Percentiles rank a stretch among this genome's conserved stretches.
phyloP scores from a whole-genome alignment of 106 monocot species.

The Dendrobium nobile region DNA sequence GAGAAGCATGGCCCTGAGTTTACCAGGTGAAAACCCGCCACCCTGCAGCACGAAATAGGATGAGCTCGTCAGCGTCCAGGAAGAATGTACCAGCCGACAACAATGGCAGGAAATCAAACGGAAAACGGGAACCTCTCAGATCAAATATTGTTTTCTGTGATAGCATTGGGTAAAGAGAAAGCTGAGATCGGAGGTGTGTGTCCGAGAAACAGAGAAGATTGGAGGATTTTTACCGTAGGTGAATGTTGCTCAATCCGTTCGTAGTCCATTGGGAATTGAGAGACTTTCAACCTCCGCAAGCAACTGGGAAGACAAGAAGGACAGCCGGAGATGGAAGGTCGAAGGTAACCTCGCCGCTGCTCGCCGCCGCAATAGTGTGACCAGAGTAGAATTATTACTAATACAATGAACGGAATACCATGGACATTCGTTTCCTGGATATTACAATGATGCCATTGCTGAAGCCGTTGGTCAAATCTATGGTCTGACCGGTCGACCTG shows the following conservation, averaged over 20 bases:
- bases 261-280: constrained; percentile 28
- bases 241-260: constrained; percentile 37
- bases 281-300: background rate
- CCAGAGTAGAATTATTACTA: background rate
- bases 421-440: background rate
- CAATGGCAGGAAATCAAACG: background rate
- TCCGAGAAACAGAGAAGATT: background rate
- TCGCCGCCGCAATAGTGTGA: background rate
- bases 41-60: constrained; percentile 18
- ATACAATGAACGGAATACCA: background rate
- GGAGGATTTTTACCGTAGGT: constrained; percentile 2
- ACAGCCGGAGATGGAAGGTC: background rate
- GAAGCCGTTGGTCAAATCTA: background rate
- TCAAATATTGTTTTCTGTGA: background rate
- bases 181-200: constrained; percentile 1
- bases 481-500: background rate
- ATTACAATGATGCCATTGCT: background rate
- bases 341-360: background rate
- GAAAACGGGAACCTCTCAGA: background rate
- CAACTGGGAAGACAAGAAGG: background rate
- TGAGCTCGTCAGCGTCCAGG: background rate
- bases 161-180: constrained; percentile 14
- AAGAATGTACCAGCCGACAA: background rate
- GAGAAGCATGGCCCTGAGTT: constrained; percentile 57
- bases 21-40: constrained; percentile 51